These are phyloP conservation scores for Achaetomiella virescens DNA, from an alignment of 495 filamentous ascomycete genomes.

Conservation along the genomic window DNA sequence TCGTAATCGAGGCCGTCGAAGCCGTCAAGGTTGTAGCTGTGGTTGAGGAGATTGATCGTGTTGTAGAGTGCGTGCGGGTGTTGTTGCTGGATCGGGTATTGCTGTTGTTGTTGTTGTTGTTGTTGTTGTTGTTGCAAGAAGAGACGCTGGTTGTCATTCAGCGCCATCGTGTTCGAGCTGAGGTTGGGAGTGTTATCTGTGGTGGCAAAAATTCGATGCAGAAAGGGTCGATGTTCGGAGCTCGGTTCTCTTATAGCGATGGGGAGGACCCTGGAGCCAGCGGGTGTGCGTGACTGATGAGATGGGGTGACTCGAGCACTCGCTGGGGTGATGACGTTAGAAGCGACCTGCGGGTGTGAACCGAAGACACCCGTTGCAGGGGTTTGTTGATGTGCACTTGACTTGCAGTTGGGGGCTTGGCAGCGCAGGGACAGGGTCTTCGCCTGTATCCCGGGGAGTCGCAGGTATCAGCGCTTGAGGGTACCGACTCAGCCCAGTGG, in stretches of 20 bases:
- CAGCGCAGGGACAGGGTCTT: too few species aligned
- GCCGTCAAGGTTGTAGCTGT: background rate
- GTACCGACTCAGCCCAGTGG: background rate
- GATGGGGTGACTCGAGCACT: constrained; percentile 5
- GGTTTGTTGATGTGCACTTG: background rate
- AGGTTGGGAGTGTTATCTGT: background rate
- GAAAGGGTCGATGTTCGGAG: constrained; percentile 1
- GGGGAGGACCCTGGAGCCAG: background rate
- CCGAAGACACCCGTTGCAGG: background rate
- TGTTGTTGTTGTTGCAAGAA: constrained; percentile 5
- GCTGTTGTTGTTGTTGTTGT: constrained; percentile 8
- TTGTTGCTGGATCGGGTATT: background rate
- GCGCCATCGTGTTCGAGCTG: constrained; percentile 7
- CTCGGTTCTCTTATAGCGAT: constrained; percentile 9
- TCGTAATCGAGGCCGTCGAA: constrained; percentile 22
- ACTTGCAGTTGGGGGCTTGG: too few species aligned
- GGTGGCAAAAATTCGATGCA: constrained; percentile 4
- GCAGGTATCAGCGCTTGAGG: background rate
- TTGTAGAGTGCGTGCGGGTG: constrained; percentile 3
- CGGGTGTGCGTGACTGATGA: constrained; percentile 6
- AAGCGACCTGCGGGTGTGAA: background rate
- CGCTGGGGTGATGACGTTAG: background rate
- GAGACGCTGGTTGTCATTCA: constrained; percentile 1
- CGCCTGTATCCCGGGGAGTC: too few species aligned
- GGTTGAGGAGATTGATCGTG: background rate